These are phyloP conservation scores for Borealophlyctis nickersoniae DNA, from an alignment of 192 early-diverging fungal species.

Conservation along the genomic window DNA sequence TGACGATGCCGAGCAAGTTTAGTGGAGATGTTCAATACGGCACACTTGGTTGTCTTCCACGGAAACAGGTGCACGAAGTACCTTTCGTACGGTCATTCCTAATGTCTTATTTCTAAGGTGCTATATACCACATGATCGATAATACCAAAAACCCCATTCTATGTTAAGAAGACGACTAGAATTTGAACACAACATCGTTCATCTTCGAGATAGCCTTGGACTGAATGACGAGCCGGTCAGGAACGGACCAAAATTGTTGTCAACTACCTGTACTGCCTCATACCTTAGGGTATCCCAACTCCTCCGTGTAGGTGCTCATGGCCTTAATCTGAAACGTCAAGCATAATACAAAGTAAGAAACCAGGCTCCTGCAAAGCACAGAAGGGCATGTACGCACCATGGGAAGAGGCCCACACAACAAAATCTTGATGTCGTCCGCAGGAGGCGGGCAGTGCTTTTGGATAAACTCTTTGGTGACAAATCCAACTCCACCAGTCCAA, in stretches of 20 bases:
- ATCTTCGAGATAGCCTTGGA: constrained; percentile 75
- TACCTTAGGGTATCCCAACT: constrained; percentile 74
- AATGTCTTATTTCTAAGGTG: too few relatives aligned
- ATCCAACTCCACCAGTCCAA: constrained; percentile 84
- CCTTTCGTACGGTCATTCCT: too few relatives aligned
- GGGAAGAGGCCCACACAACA: constrained; percentile 88
- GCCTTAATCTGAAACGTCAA: constrained; percentile 56
- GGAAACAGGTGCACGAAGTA: too few relatives aligned
- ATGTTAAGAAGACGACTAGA: too few relatives aligned
- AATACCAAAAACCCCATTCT: too few relatives aligned
- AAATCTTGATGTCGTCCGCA: constrained; percentile 77
- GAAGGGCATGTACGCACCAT: constrained; percentile 46
- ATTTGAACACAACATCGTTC: constrained; percentile 85
- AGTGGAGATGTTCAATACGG: too few relatives aligned
- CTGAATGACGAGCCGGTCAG: constrained; percentile 1
- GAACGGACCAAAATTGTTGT: background rate
- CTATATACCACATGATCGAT: too few relatives aligned
- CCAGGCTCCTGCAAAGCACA: background rate
- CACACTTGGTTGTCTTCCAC: too few relatives aligned
- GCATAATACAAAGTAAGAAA: constrained; percentile 10
- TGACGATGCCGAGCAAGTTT: too few relatives aligned
- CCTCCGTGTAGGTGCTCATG: constrained; percentile 66
- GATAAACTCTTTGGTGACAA: constrained; percentile 84
- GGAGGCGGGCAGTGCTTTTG: constrained; percentile 66
- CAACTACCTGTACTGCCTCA: background rate